Evolutionary conservation across 768 basidiomycete genomes (phyloP).

Genomic region (Psilocybe sp.): DNA sequence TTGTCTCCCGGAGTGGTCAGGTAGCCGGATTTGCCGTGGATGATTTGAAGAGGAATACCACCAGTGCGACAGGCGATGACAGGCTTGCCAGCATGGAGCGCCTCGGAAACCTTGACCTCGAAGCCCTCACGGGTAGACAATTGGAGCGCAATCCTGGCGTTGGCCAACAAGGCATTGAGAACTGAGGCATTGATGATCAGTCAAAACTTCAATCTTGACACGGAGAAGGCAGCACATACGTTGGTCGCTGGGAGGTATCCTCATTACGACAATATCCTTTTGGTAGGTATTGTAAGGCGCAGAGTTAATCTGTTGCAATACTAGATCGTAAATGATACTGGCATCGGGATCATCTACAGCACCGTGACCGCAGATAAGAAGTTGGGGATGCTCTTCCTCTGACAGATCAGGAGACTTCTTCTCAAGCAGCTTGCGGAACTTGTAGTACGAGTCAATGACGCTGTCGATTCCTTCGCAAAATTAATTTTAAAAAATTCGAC

Average conservation of each 20-base stretch:
- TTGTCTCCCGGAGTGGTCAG: constrained; percentile 79
- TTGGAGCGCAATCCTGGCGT: constrained; percentile 86
- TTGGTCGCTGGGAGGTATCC: constrained; percentile 80
- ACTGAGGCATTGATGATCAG: constrained; percentile 36
- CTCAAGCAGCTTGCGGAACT: constrained; percentile 69
- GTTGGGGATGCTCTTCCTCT: constrained; percentile 62
- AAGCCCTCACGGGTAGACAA: constrained; percentile 94
- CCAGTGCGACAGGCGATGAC: constrained; percentile 84
- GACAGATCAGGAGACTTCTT: constrained; percentile 37
- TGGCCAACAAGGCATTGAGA: constrained; percentile 85
- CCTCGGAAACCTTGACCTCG: constrained; percentile 96
- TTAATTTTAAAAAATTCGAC: background rate
- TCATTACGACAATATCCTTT: constrained; percentile 74
- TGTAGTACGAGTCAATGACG: constrained; percentile 84
- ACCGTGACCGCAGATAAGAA: constrained; percentile 86
- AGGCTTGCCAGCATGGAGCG: constrained; percentile 87
- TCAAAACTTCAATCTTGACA: constrained; percentile 32
- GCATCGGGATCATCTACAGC: constrained; percentile 96
- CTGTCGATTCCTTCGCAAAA: constrained; percentile 69
- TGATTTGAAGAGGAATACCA: constrained; percentile 91
- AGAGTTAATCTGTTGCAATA: constrained; percentile 56
- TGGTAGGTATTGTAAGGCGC: constrained; percentile 51
- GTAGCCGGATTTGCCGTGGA: constrained; percentile 85
- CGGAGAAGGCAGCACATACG: constrained; percentile 39
- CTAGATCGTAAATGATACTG: constrained; percentile 84